Evolutionary conservation across 371 early-diverging fungal species (phyloP).

Genomic region (Lichtheimia ornata): DNA sequence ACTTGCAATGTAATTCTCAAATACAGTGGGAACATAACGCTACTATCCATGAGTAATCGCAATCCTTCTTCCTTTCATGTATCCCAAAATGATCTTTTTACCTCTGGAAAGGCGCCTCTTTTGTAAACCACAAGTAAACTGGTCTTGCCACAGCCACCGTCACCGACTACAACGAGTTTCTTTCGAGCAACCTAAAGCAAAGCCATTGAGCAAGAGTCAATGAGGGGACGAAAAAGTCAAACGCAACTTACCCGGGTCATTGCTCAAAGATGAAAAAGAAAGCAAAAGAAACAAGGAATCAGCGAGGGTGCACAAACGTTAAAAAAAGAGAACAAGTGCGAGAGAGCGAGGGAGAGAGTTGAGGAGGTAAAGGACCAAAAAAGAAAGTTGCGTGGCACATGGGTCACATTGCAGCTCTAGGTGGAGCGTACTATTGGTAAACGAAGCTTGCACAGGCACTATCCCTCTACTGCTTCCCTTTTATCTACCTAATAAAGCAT

Average conservation of each 20-base stretch:
- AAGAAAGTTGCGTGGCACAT: slow-evolving; percentile 14
- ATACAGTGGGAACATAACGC: slow-evolving; percentile 76
- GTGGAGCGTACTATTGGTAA: neutral
- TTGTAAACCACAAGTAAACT: slow-evolving; percentile 83
- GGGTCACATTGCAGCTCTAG: slow-evolving; percentile 1
- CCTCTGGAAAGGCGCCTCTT: slow-evolving; percentile 82
- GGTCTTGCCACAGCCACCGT: slow-evolving; percentile 86
- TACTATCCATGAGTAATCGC: slow-evolving; percentile 10
- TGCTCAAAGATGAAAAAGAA: neutral
- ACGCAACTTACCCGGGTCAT: slow-evolving; percentile 14
- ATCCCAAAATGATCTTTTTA: slow-evolving; percentile 38
- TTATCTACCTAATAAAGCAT: too few species aligned
- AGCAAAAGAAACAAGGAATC: neutral
- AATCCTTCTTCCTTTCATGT: neutral
- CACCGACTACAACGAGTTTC: slow-evolving; percentile 60
- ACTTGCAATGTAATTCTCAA: slow-evolving; percentile 71
- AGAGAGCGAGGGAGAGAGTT: neutral
- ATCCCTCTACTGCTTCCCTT: too few species aligned
- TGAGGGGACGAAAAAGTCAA: neutral
- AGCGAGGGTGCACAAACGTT: slow-evolving; percentile 7
- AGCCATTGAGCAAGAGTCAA: neutral
- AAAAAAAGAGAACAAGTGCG: slow-evolving; percentile 7
- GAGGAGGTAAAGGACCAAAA: slow-evolving; percentile 15
- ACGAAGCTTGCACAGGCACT: too few species aligned
- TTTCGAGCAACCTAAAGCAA: slow-evolving; percentile 40